These are phyloP conservation scores for Podila horticola DNA, from an alignment of 192 early-diverging fungal genomes.

Conservation along the genomic window DNA sequence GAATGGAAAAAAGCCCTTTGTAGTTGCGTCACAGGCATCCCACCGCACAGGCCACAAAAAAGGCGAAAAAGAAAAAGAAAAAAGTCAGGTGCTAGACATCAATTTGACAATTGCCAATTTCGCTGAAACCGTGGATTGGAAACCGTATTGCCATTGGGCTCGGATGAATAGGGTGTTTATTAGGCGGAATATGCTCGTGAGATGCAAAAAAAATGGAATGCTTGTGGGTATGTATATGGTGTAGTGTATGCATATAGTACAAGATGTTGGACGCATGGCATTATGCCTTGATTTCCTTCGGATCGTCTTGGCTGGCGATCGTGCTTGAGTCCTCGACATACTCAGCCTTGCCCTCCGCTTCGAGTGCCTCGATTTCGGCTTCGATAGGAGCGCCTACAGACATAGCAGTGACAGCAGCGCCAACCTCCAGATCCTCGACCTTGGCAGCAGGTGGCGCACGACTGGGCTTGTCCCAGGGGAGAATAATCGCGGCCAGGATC, in stretches of 20 bases:
- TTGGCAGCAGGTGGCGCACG: neutral
- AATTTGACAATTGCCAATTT: too few relatives aligned
- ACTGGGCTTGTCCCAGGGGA: constrained; percentile 19
- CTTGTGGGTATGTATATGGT: neutral
- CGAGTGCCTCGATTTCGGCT: neutral
- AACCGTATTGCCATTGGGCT: too few relatives aligned
- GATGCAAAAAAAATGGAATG: too few relatives aligned
- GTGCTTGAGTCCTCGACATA: neutral
- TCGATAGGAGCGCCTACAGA: neutral
- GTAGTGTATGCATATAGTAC: neutral
- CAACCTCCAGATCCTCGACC: neutral
- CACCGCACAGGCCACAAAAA: neutral
- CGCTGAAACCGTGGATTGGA: too few relatives aligned
- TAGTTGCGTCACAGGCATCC: neutral
- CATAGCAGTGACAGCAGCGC: neutral
- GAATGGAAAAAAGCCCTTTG: neutral
- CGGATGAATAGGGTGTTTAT: too few relatives aligned
- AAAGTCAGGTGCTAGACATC: too few relatives aligned
- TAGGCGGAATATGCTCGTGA: too few relatives aligned
- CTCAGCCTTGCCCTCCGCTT: neutral
- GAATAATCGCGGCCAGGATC: constrained; percentile 4
- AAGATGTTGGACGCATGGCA: neutral
- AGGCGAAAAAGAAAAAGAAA: neutral
- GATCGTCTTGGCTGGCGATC: neutral
- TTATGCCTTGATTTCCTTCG: neutral